phyloP scores from a whole-genome alignment of 108 stramenopile species.

The Cyclotella atomus region DNA sequence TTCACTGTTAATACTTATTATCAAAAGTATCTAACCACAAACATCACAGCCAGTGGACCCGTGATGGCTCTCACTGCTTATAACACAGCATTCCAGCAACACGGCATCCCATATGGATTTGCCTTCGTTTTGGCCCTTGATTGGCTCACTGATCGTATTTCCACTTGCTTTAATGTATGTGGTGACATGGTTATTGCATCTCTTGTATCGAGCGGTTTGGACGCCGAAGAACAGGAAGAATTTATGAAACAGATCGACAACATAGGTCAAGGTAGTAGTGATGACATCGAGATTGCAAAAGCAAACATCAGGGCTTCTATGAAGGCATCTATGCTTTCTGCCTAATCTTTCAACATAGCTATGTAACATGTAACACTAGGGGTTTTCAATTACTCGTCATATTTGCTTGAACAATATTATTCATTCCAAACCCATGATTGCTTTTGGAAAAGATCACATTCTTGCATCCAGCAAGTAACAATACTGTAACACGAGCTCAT shows the following conservation, averaged over 20 bases:
- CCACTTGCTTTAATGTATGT: neutral
- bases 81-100: neutral
- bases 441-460: no score
- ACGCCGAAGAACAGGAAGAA: neutral
- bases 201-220: neutral
- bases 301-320: neutral
- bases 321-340: neutral
- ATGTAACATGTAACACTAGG: no score
- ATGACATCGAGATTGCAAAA: neutral
- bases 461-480: no score
- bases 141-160: neutral
- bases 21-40: no score
- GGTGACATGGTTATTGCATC: neutral
- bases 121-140: neutral
- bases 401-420: no score
- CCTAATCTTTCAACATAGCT: neutral
- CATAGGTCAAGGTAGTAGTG: no score
- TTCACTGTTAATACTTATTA: no score
- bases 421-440: no score
- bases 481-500: no score
- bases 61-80: neutral
- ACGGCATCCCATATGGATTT: neutral
- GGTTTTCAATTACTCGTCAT: no score
- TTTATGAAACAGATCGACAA: neutral
- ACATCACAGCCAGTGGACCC: neutral